phyloP scores from a whole-genome alignment of 176 grass and related monocot species.

The Metroxylon sagu region DNA sequence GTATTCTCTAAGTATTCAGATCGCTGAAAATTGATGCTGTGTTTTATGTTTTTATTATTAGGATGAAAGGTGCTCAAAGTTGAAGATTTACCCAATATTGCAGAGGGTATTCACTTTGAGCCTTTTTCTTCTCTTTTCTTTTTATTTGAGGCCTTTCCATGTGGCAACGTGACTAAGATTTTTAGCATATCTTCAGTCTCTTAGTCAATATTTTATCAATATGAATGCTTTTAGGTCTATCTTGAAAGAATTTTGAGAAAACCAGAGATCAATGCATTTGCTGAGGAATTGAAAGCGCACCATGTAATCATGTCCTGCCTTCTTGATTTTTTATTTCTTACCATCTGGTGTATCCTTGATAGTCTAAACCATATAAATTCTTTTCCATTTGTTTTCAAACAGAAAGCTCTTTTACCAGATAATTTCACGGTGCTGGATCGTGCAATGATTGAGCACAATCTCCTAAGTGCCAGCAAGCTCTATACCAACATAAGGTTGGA shows the following conservation, averaged over 20 bases:
- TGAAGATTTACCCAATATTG: constrained; percentile 98
- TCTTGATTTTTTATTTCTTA: background rate
- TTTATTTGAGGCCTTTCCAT: too few relatives aligned
- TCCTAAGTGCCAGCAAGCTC: constrained; percentile 88
- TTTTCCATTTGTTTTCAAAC: constrained; percentile 13
- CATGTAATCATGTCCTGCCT: constrained; percentile 36
- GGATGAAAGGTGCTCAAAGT: constrained; percentile 98
- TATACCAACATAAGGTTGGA: constrained; percentile 97
- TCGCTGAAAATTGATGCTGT: background rate
- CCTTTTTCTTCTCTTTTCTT: constrained; percentile 1
- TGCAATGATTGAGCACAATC: constrained; percentile 99
- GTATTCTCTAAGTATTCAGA: background rate
- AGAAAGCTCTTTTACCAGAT: constrained; percentile 97
- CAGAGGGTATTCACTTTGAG: constrained; percentile 57
- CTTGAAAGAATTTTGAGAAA: constrained; percentile 99
- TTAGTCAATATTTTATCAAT: background rate
- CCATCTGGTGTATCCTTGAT: background rate
- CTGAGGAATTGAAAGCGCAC: constrained; percentile 88
- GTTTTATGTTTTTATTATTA: constrained; percentile 29
- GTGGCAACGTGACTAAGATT: background rate
- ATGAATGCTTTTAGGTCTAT: constrained; percentile 58
- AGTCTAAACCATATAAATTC: constrained; percentile 2
- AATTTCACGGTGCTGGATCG: constrained; percentile 92
- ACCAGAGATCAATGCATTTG: constrained; percentile 99
- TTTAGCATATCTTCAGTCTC: background rate